Evolutionary conservation across 352 stramenopile genomes (phyloP).

Genomic region (Globisporangium iwayamae): DNA sequence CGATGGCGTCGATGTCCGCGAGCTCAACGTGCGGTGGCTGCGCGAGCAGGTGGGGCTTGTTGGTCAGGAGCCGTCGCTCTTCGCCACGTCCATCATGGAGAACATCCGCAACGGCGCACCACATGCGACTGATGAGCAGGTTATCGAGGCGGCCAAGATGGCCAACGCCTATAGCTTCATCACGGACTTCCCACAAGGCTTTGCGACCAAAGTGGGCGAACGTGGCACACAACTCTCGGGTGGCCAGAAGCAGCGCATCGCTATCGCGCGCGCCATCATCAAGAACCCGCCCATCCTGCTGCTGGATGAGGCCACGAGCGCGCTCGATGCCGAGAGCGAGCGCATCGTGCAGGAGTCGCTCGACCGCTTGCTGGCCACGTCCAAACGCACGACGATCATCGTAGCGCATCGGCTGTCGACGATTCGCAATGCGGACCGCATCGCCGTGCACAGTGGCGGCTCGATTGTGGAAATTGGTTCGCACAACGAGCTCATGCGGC

Average conservation of each 20-base stretch:
- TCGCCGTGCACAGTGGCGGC: background rate
- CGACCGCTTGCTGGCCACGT: conserved; percentile 26
- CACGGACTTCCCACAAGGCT: conserved; percentile 60
- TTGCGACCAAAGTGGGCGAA: conserved; percentile 85
- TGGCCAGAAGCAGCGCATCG: conserved; percentile 54
- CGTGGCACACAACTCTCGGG: conserved; percentile 26
- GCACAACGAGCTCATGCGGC: background rate
- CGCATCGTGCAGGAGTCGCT: conserved; percentile 80
- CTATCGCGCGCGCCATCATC: conserved; percentile 85
- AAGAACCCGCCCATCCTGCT: conserved; percentile 68
- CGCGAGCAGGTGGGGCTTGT: conserved; percentile 86
- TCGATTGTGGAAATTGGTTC: background rate
- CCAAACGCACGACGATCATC: conserved; percentile 69
- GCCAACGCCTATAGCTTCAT: conserved; percentile 57
- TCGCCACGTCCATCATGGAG: conserved; percentile 22
- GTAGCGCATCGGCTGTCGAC: conserved; percentile 88
- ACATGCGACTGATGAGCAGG: conserved; percentile 4
- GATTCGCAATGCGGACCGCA: conserved; percentile 22
- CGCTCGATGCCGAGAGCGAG: conserved; percentile 56
- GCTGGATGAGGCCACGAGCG: conserved; percentile 77
- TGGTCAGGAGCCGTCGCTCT: conserved; percentile 64
- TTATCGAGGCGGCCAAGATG: conserved; percentile 13
- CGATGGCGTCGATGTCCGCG: conserved; percentile 34
- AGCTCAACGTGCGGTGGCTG: conserved; percentile 66
- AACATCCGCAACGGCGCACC: conserved; percentile 23